Evolutionary conservation across 108 stramenopile species (phyloP), one percentile per base, ranked within the genome.

Genomic region (Skeletonema costatum): DNA sequence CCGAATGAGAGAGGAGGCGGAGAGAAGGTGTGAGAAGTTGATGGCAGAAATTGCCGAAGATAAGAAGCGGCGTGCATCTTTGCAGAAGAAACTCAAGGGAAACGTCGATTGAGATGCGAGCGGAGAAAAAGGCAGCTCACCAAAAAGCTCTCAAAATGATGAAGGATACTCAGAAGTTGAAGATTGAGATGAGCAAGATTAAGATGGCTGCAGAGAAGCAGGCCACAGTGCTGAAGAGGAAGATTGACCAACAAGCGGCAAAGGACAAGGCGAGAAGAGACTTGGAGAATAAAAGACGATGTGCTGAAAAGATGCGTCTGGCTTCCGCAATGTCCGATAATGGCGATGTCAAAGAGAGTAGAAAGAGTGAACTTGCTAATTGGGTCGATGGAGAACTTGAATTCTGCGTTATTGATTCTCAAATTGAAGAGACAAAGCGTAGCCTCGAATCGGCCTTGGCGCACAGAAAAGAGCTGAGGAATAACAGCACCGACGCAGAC

Each of bases 71-170:
- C 78, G 82, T 31, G 89, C 85, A 0, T 85, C 74, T 5, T 71
- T 90, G 12, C 89, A 90, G 46, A 69, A 68, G 51, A 80, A 85
- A 61, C 73, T 90, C 10, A 87, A 87, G 71, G 71, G 87, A 90
- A 65, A 63, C 75, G 36, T 73, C 78, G 2, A 75, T 44, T 30
- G 86, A 87, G 51, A 71, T 87, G 32, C 71, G 87, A 10, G 32
- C 50, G 0, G 89, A 90, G 50, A 86, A 87, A 58, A 90, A 82
- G 80, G 80, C 70, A 7, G 89, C 89, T 4, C 77, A 84, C 36
- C 63, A 70, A 10, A 68, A 86, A 33, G 89, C 89, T n/a, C 64
- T 85, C 31, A 75, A 64, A 8, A 62, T 90, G 80, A 64, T 90
- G 62, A 72, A 72, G 29, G 85, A 90, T 36, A 83, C 82, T 10